Evolutionary conservation across 805 yeast genomes (phyloP).

Genomic region (Priceomyces castillae): DNA sequence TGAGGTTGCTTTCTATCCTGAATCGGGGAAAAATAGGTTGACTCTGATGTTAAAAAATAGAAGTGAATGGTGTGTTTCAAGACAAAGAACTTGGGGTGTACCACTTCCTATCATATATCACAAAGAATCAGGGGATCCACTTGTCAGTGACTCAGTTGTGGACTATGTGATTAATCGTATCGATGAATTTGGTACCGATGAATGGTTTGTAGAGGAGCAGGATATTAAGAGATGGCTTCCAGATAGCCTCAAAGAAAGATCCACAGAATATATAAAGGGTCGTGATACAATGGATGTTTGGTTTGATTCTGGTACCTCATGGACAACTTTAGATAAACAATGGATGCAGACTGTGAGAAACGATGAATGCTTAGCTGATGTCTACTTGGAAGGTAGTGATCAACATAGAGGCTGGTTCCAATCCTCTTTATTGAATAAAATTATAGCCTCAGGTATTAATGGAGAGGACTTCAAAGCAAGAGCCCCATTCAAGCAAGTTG

Average conservation of each 20-base stretch:
- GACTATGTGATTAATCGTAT: constrained; percentile 55
- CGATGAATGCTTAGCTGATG: constrained; percentile 53
- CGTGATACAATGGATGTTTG: constrained; percentile 97
- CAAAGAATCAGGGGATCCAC: constrained; percentile 57
- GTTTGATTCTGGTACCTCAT: constrained; percentile 96
- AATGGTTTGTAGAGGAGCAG: constrained; percentile 68
- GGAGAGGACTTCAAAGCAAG: constrained; percentile 25
- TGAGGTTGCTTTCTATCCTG: constrained; percentile 70
- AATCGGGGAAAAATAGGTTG: constrained; percentile 67
- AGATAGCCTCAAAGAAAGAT: constrained; percentile 37
- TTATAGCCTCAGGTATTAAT: constrained; percentile 50
- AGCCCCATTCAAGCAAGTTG: constrained; percentile 66
- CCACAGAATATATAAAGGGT: constrained; percentile 55
- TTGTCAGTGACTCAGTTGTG: constrained; percentile 57
- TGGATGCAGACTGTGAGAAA: constrained; percentile 30
- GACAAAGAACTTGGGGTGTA: constrained; percentile 98
- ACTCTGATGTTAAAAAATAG: constrained; percentile 70
- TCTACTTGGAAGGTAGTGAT: constrained; percentile 96
- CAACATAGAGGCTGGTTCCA: constrained; percentile 99
- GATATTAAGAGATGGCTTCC: constrained; percentile 77
- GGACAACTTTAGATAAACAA: constrained; percentile 59
- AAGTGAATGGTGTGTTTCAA: constrained; percentile 95
- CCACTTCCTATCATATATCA: constrained; percentile 85
- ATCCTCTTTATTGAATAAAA: constrained; percentile 79
- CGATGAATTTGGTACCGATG: constrained; percentile 60